Evolutionary conservation across 306 rosid genomes (phyloP).

Genomic region (Sesbania bispinosa): DNA sequence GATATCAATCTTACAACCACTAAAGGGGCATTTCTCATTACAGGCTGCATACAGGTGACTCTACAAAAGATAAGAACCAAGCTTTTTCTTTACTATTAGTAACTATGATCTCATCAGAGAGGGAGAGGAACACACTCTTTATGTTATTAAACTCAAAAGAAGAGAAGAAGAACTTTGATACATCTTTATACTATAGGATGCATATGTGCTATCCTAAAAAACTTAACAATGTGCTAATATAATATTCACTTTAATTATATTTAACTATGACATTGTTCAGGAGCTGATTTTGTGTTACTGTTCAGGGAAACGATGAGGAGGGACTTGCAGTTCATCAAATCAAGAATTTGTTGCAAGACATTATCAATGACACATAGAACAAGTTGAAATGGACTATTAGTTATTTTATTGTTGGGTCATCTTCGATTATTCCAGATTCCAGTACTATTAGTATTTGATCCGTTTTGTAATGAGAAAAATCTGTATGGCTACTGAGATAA

Average conservation of each 20-base stretch:
- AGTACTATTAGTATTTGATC: background rate
- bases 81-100: too few relatives aligned
- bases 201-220: background rate
- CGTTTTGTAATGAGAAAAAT: too few relatives aligned
- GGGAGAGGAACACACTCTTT: too few relatives aligned
- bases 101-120: too few relatives aligned
- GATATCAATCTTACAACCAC: conserved; percentile 52
- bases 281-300: background rate
- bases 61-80: background rate
- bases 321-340: conserved; percentile 27
- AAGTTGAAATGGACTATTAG: background rate
- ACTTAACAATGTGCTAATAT: background rate
- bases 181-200: background rate
- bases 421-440: background rate
- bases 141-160: background rate
- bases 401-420: background rate
- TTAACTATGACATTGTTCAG: background rate
- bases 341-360: conserved; percentile 33
- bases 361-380: background rate
- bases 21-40: conserved; percentile 47
- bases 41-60: conserved; percentile 47
- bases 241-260: background rate
- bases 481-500: background rate
- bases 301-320: conserved; percentile 46
- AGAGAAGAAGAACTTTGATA: background rate